phyloP scores from a whole-genome alignment of 2,329 filamentous ascomycete species.

The Passalora sequoiae region DNA sequence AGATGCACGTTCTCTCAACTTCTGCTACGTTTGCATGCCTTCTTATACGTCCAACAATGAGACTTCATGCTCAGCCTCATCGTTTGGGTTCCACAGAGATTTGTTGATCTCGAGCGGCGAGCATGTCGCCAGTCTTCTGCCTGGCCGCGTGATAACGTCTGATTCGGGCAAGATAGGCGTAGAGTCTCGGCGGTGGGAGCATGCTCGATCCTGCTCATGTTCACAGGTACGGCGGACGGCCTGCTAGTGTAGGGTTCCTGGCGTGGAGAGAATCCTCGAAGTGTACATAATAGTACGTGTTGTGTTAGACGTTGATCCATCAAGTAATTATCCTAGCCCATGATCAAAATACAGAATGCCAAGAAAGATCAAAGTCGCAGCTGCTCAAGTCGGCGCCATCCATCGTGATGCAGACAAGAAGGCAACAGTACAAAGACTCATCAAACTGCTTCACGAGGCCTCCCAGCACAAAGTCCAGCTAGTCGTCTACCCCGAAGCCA shows the following conservation, averaged over 20 bases:
- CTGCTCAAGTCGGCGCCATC: constrained; percentile 51
- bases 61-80: neutral
- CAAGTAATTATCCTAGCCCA: too few relatives aligned
- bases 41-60: neutral
- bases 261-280: neutral
- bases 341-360: too few relatives aligned
- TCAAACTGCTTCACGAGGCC: constrained; percentile 46
- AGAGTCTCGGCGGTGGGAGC: constrained; percentile 5
- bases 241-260: neutral
- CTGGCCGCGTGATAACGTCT: constrained; percentile 16
- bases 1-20: neutral
- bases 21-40: neutral
- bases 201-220: constrained; percentile 1
- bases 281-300: too few relatives aligned
- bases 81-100: neutral
- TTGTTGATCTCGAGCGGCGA: neutral
- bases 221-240: constrained; percentile 7
- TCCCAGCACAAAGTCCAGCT: constrained; percentile 44
- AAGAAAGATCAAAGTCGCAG: constrained; percentile 46
- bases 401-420: constrained; percentile 40
- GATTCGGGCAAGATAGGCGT: constrained; percentile 21
- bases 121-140: neutral
- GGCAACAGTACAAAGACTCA: constrained; percentile 46
- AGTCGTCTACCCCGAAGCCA: constrained; percentile 52
- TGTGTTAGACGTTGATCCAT: too few relatives aligned